These are phyloP conservation scores for Coemansia umbellata DNA, from an alignment of 192 early-diverging fungal genomes.

Conservation along the genomic window DNA sequence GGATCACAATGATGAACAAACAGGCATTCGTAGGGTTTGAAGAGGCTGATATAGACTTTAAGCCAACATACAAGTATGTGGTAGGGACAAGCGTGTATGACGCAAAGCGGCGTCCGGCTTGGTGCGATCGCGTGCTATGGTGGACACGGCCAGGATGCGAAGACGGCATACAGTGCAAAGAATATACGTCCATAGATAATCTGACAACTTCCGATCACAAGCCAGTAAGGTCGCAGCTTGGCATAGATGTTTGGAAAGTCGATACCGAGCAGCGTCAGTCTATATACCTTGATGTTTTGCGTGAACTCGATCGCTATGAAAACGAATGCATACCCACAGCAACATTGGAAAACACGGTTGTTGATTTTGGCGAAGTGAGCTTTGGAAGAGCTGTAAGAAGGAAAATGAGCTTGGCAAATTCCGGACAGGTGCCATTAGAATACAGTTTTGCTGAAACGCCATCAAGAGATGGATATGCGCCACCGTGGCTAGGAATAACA, in stretches of 20 bases:
- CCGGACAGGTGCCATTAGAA: conserved; percentile 67
- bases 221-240: conserved; percentile 74
- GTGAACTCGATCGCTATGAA: conserved; percentile 73
- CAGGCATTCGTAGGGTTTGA: conserved; percentile 83
- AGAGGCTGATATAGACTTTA: conserved; percentile 73
- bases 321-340: conserved; percentile 77
- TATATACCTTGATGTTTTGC: conserved; percentile 59
- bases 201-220: conserved; percentile 72
- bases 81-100: conserved; percentile 79
- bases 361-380: conserved; percentile 71
- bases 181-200: conserved; percentile 12
- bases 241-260: conserved; percentile 62
- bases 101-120: conserved; percentile 81
- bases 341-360: conserved; percentile 51
- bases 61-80: conserved; percentile 92
- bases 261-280: conserved; percentile 54
- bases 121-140: conserved; percentile 94
- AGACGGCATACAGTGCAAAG: conserved; percentile 18
- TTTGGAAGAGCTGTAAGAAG: conserved; percentile 52
- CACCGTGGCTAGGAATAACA: conserved; percentile 70
- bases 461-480: conserved; percentile 53
- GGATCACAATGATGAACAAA: conserved; percentile 56
- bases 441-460: conserved; percentile 73
- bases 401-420: conserved; percentile 64
- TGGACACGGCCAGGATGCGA: conserved; percentile 56